These are phyloP conservation scores for Decorospora gaudefroyi DNA, from an alignment of 2,329 filamentous ascomycete genomes.

Conservation along the genomic window DNA sequence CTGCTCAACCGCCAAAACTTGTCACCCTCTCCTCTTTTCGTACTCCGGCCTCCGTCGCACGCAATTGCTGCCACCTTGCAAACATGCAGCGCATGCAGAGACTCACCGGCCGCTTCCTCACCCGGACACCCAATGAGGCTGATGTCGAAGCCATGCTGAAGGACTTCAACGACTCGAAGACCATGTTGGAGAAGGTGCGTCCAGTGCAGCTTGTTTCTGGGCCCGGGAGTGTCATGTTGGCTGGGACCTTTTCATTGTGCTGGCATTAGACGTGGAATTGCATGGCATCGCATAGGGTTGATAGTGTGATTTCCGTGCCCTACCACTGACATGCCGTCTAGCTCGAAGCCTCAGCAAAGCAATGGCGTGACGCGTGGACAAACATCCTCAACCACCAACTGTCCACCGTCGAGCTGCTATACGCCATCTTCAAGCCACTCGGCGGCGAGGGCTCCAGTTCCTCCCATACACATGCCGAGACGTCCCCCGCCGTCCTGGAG, in stretches of 20 bases:
- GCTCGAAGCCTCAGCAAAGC: conserved; percentile 75
- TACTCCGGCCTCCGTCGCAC: conserved; percentile 13
- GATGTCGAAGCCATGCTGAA: conserved; percentile 74
- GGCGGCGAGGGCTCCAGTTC: conserved; percentile 62
- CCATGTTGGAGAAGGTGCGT: conserved; percentile 70
- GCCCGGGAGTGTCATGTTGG: not conserved
- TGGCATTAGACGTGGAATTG: too few species aligned
- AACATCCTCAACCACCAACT: conserved; percentile 71
- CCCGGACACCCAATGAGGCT: conserved; percentile 73
- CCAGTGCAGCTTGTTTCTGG: conserved; percentile 11
- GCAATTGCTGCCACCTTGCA: conserved; percentile 26
- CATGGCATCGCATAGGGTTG: too few species aligned
- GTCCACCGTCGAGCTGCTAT: conserved; percentile 68
- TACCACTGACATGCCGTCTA: conserved; percentile 43
- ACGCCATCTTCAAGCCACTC: conserved; percentile 76
- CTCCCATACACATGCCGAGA: conserved; percentile 60
- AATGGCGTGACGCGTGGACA: conserved; percentile 80
- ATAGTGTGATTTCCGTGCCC: not conserved
- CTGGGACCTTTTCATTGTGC: too few species aligned
- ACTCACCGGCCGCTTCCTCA: conserved; percentile 73
- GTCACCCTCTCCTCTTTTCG: conserved; percentile 1
- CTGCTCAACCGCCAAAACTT: conserved; percentile 1
- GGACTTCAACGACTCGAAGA: conserved; percentile 80
- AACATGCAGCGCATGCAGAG: conserved; percentile 74
- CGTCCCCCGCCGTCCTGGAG: conserved; percentile 65